These are phyloP conservation scores for Edaphochlamys debaryana DNA, from an alignment of 139 green algal genomes.

Conservation along the genomic window DNA sequence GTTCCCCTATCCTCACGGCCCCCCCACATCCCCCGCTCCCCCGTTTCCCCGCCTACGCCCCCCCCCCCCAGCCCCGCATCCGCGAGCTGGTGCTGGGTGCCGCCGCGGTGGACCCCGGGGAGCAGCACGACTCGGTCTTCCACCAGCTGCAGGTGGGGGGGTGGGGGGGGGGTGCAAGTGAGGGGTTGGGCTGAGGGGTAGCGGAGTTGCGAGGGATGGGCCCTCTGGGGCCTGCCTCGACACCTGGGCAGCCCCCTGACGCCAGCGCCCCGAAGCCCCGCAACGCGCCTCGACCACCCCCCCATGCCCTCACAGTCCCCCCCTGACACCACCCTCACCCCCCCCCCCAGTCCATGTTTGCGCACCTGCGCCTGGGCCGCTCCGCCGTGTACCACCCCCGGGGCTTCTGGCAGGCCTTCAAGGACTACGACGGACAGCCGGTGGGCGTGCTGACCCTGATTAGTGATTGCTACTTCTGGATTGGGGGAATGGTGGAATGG, in stretches of 20 bases:
- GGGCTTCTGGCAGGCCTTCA: constrained; percentile 86
- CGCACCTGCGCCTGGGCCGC: constrained; percentile 66
- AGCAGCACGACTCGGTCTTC: constrained; percentile 70
- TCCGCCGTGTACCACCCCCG: constrained; percentile 60
- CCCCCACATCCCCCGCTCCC: too few species aligned
- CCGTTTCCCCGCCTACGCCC: too few species aligned
- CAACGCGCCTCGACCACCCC: too few species aligned
- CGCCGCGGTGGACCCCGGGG: constrained; percentile 39
- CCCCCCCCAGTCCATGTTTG: constrained; percentile 77
- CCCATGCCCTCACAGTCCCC: too few species aligned
- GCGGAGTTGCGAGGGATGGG: background rate
- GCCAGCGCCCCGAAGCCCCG: too few species aligned
- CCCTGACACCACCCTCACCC: too few species aligned
- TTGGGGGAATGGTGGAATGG: too few species aligned
- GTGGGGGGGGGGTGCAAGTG: background rate
- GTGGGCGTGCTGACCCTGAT: too few species aligned
- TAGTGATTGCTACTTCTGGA: too few species aligned
- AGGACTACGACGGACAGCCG: constrained; percentile 89
- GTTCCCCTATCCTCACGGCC: too few species aligned
- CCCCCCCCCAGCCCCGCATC: constrained; percentile 83
- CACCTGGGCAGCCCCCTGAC: too few species aligned
- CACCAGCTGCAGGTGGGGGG: constrained; percentile 70
- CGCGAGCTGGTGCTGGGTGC: constrained; percentile 74
- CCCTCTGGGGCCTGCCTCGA: too few species aligned
- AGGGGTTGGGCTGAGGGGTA: background rate